Evolutionary conservation across 441 rosid genomes (phyloP), one percentile per base, ranked within the genome.

Genomic region (Adansonia gregorii): DNA sequence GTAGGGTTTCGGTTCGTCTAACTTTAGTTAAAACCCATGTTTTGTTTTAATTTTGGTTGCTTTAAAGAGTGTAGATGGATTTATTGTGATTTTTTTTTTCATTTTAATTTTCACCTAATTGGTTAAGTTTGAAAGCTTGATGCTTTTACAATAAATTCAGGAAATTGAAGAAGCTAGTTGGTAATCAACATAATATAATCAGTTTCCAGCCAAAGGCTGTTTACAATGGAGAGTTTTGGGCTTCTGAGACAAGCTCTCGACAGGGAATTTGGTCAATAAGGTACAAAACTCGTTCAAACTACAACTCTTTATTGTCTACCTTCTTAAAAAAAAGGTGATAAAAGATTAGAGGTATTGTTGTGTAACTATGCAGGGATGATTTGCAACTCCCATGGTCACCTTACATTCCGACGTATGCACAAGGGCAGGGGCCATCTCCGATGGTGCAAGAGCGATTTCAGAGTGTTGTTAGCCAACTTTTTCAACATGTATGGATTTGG

Each of bases 391-490:
- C 97, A 43, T 81, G 93, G 17, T 92, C 98, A 0, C 88, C 95
- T 11, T 91, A 88, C 83, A 86, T 92, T 76, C 97, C 98, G 55
- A 74, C 85, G 27, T 80, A 86, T 75, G 99, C 94, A 3, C 94
- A 87, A 85, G 94, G 87, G 8, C 94, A 90, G 84, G 97, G 97
- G 43, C 97, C 94, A 3, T 89, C 97, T 59, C 95, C 97, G 0
- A 89, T 94, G 98, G 91, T 92, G 77, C 92, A 88, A 56, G 97
- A 94, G 80, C 92, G 97, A 19, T 92, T 94, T 81, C 97, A 89
- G 84, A 91, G 97, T 73, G 92, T 94, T 83, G 79, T 92, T 73
- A 90, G 89, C 81, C 97, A 95, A 81, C 97, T 94, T 78, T 92
- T 95, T 81, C 97, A 90, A 85, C 79, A 91, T 83, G 98, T 95